A percentile compares a stretch with the other conserved stretches of the same genome.
These are phyloP conservation scores for Beauveria pseudobassiana DNA, from an alignment of 2,329 filamentous ascomycete genomes.

Conservation along the genomic window DNA sequence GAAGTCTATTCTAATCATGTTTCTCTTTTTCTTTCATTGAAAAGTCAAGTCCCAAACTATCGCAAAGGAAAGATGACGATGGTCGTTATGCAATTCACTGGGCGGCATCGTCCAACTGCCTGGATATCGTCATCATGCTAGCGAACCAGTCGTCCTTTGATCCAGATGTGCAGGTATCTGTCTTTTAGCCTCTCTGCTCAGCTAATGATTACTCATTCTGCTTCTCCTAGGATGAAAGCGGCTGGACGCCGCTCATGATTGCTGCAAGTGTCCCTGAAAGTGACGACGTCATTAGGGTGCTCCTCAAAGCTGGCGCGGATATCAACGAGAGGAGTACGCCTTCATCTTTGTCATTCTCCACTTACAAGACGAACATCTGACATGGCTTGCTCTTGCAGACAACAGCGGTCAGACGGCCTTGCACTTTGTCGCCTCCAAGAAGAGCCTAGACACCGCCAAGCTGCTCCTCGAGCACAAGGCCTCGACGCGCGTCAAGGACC, in stretches of 20 bases:
- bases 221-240: constrained; percentile 55
- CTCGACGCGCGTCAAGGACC: constrained; percentile 73
- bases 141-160: constrained; percentile 69
- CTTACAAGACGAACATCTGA: background rate
- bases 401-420: constrained; percentile 73
- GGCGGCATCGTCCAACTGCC: constrained; percentile 78
- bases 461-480: constrained; percentile 70
- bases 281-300: constrained; percentile 58
- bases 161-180: constrained; percentile 63
- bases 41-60: constrained; percentile 73
- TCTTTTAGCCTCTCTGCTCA: background rate
- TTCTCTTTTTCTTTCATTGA: background rate
- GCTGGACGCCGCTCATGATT: constrained; percentile 84
- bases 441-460: constrained; percentile 72
- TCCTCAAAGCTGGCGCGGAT: constrained; percentile 64
- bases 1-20: background rate
- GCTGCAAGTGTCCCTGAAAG: constrained; percentile 66
- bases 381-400: constrained; percentile 33
- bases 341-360: background rate
- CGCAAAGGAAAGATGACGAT: constrained; percentile 68
- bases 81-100: constrained; percentile 89
- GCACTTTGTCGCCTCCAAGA: constrained; percentile 88
- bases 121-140: constrained; percentile 66
- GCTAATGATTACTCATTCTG: background rate
- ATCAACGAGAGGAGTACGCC: constrained; percentile 61